These are phyloP conservation scores for Spergularia azorica DNA, from an alignment of 179 eudicot genomes.

Conservation along the genomic window DNA sequence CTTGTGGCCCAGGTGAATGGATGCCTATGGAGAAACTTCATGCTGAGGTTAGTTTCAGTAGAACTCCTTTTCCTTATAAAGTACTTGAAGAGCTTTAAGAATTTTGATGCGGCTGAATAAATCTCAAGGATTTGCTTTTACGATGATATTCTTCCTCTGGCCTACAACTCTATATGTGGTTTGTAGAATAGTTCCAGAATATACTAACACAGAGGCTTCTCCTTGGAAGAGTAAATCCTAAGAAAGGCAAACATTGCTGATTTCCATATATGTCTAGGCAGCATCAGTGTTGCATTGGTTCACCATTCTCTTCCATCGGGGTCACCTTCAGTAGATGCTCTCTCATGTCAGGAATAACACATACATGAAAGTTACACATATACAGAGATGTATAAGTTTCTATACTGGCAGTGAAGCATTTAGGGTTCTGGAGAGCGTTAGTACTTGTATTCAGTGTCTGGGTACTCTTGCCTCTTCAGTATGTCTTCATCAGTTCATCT, in stretches of 20 bases:
- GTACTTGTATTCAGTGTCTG: background rate
- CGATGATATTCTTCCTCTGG: background rate
- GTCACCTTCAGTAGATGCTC: background rate
- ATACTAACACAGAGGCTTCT: background rate
- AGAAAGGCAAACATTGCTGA: too few relatives aligned
- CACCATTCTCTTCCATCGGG: background rate
- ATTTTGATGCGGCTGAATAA: background rate
- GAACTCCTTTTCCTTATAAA: background rate
- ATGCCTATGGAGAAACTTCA: constrained; percentile 95
- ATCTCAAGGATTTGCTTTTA: background rate
- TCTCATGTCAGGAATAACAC: background rate
- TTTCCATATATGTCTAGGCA: constrained; percentile 1
- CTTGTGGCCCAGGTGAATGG: constrained; percentile 94
- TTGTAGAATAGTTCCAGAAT: background rate
- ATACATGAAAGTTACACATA: background rate
- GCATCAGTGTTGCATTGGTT: background rate
- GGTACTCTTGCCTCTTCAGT: background rate
- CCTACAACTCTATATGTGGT: background rate
- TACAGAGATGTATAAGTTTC: background rate
- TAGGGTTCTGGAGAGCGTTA: background rate
- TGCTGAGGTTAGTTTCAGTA: constrained; percentile 52
- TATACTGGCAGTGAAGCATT: background rate
- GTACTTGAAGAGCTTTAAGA: background rate
- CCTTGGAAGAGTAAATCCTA: background rate
- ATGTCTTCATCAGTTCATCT: constrained; percentile 1